Conservation (phyloP, 225 moss, liverwort and hornwort species). For the Takakia lepidozioides region DNA sequence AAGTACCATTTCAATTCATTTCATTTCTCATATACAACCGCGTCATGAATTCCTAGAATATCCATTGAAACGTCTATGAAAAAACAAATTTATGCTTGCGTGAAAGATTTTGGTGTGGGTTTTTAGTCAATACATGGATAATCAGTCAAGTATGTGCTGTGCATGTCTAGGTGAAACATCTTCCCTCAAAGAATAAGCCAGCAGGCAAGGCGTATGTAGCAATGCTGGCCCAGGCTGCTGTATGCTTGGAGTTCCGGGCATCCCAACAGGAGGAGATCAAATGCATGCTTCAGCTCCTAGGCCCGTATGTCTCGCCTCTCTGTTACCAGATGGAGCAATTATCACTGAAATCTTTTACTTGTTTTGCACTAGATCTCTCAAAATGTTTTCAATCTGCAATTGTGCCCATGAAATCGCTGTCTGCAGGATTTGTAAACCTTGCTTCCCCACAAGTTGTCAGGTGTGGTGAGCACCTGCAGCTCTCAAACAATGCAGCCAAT, state of each 20-base stretch:
- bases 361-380: conserved; percentile 2
- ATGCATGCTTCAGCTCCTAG: conserved; percentile 52
- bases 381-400: neutral
- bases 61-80: too few relatives aligned
- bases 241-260: conserved; percentile 49
- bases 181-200: conserved; percentile 25
- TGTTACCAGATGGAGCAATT: neutral
- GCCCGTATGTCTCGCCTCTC: conserved; percentile 29
- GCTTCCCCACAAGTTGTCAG: neutral
- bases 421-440: neutral
- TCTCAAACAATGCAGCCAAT: too few relatives aligned
- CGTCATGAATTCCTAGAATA: too few relatives aligned
- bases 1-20: too few relatives aligned
- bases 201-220: conserved; percentile 55
- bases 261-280: conserved; percentile 71
- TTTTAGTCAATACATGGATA: neutral
- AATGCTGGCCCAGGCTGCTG: conserved; percentile 46
- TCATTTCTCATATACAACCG: too few relatives aligned
- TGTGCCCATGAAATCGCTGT: neutral
- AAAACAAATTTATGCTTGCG: neutral
- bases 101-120: neutral
- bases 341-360: neutral
- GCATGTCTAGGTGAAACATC: conserved; percentile 37
- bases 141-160: neutral
- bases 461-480: neutral